Conservation (phyloP, 768 basidiomycete genomes). For the Gloeophyllum trabeum region DNA sequence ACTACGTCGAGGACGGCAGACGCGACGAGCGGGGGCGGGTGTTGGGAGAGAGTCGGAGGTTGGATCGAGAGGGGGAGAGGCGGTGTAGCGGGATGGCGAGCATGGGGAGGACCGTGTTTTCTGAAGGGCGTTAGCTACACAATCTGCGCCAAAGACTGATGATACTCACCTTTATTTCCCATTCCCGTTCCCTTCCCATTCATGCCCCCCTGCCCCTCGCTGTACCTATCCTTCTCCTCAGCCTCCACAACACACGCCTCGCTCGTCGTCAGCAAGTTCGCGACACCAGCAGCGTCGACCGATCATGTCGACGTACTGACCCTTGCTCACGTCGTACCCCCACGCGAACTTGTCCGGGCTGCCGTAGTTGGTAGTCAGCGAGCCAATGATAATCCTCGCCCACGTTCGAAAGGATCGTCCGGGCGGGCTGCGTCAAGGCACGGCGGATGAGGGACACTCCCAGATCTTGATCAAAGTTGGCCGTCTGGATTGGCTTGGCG, state of each 20-base stretch:
- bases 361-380: conserved; percentile 60
- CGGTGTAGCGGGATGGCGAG: too few relatives aligned
- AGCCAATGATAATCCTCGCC: conserved; percentile 96
- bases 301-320: conserved; percentile 94
- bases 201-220: conserved; percentile 24
- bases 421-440: conserved; percentile 72
- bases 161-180: too few relatives aligned
- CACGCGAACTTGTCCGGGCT: conserved; percentile 66
- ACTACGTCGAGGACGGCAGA: too few relatives aligned
- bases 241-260: conserved; percentile 90
- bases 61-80: too few relatives aligned
- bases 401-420: conserved; percentile 87
- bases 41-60: too few relatives aligned
- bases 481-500: conserved; percentile 59
- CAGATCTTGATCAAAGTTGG: conserved; percentile 96
- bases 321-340: conserved; percentile 88
- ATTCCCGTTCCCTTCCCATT: conserved; percentile 55
- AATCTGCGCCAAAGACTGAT: too few relatives aligned
- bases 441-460: conserved; percentile 88
- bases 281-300: conserved; percentile 89
- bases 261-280: conserved; percentile 83
- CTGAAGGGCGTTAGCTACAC: too few relatives aligned
- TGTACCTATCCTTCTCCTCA: conserved; percentile 58
- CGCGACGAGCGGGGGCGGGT: too few relatives aligned
- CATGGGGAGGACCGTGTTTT: too few relatives aligned